Conservation (phyloP, 139 green algal genomes). For the Chlamydomonas schloesseri region DNA sequence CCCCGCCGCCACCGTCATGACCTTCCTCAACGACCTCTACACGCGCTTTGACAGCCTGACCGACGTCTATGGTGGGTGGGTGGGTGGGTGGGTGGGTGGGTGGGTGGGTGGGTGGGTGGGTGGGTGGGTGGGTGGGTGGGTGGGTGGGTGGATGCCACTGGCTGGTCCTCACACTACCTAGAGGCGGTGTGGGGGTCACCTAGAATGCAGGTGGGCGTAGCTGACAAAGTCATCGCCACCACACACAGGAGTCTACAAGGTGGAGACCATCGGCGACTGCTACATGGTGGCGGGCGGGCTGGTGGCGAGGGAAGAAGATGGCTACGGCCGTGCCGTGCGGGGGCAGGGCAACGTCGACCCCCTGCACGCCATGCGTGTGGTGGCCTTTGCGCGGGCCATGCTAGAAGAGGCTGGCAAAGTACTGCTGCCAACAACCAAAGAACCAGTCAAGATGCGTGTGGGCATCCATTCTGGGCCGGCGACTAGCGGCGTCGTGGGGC, state of each 20-base stretch:
- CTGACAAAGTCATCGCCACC: too few species aligned
- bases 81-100: neutral
- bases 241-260: conserved; percentile 55
- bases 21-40: conserved; percentile 69
- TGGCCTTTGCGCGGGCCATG: conserved; percentile 53
- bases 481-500: conserved; percentile 46
- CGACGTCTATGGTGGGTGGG: too few species aligned
- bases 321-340: conserved; percentile 23
- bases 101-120: too few species aligned
- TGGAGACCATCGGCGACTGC: conserved; percentile 69
- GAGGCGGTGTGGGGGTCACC: neutral
- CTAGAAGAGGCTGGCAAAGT: conserved; percentile 26
- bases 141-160: neutral
- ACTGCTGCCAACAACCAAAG: conserved; percentile 7
- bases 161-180: neutral
- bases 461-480: conserved; percentile 57
- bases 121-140: too few species aligned
- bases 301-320: conserved; percentile 20
- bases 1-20: conserved; percentile 57
- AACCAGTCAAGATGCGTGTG: conserved; percentile 53
- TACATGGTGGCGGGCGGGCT: conserved; percentile 61
- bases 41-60: conserved; percentile 44
- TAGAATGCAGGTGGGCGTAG: too few species aligned
- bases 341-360: conserved; percentile 29
- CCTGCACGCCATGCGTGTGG: conserved; percentile 42